Base-by-base conservation (phyloP, 306 rosid genomes). In the Vigna radiata region DNA sequence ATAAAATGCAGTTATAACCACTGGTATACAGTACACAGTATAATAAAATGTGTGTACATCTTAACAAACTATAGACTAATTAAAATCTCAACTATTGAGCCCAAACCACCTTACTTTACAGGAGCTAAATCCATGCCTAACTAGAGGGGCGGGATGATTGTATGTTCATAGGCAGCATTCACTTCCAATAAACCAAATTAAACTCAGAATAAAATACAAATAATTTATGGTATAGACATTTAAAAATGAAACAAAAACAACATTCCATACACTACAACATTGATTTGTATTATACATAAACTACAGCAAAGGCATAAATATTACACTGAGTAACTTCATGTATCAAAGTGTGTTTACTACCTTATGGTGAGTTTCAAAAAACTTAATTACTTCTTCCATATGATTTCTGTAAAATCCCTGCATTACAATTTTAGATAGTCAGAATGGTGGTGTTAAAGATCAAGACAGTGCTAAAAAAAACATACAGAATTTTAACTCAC, bases 321-420 rank as follows among this genome's bases (percentile, higher is more conserved):
- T 6, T 44, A 37, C 25, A 53, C 31, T 50, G 10, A 31, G 21
- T 33, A 47, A 70, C 27, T 29, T 63, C 21, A 62, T 8, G 53
- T 23, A n/a, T 55, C 19, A 66, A 50, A 64, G 11, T 21, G 70
- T 29, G 70, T 13, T 37, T 74, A 36, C 67, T 72, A 92, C 99
- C 98, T 96, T 86, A 87, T 96, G 99, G 63, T 96, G 94, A 72
- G 99, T 89, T 87, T 96, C 99, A 77, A 96, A 96, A 81, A 96
- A 96, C 86, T 89, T 89, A 7, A 96, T 96, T 84, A 92, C 98
- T 91, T 96, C 99, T 85, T 96, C 99, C 99, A 96, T 96, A 58
- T 96, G 98, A 64, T 96, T 96, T 85, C 99, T 78, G 86, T 96
- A 96, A 82, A 95, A 85, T 39, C 98, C 98, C 98, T 95, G 89